Conservation (phyloP, 345 rosid species). For the Balakata baccata region DNA sequence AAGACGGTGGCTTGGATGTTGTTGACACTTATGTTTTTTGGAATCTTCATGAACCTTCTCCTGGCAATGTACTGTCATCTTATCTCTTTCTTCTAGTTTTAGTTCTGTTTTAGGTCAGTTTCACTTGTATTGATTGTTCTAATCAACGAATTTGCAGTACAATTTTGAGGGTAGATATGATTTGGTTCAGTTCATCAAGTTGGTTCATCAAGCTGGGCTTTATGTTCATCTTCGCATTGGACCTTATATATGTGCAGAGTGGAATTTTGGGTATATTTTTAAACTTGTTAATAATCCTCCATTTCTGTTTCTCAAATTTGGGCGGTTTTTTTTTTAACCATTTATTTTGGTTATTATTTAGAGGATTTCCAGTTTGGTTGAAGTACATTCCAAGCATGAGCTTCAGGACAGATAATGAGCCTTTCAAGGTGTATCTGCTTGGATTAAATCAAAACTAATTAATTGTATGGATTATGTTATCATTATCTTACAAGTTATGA, state of each 20-base stretch:
- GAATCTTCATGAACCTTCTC: constrained; percentile 33
- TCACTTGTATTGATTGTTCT: background rate
- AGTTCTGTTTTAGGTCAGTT: background rate
- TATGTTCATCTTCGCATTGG: constrained; percentile 28
- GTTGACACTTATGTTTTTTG: constrained; percentile 33
- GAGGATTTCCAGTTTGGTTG: constrained; percentile 38
- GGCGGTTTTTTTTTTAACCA: background rate
- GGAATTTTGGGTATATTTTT: constrained; percentile 28
- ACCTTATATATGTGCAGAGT: constrained; percentile 28
- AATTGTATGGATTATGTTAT: background rate
- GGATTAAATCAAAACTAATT: background rate
- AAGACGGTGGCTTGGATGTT: constrained; percentile 30
- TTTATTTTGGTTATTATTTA: background rate
- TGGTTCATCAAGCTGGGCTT: constrained; percentile 24
- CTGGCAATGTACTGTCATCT: constrained; percentile 23
- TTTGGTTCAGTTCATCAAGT: constrained; percentile 26
- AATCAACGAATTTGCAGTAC: constrained; percentile 10
- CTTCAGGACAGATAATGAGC: constrained; percentile 29
- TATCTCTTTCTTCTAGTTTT: background rate
- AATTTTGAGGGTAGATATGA: constrained; percentile 32
- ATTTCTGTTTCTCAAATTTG: background rate
- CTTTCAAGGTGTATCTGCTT: constrained; percentile 27
- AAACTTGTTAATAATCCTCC: too few species aligned
- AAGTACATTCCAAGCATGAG: constrained; percentile 30
- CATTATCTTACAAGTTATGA: background rate